A percentile compares a stretch with the other conserved stretches of the same genome.
phyloP scores from a whole-genome alignment of 2,329 filamentous ascomycete species.

The Nemania serpens region DNA sequence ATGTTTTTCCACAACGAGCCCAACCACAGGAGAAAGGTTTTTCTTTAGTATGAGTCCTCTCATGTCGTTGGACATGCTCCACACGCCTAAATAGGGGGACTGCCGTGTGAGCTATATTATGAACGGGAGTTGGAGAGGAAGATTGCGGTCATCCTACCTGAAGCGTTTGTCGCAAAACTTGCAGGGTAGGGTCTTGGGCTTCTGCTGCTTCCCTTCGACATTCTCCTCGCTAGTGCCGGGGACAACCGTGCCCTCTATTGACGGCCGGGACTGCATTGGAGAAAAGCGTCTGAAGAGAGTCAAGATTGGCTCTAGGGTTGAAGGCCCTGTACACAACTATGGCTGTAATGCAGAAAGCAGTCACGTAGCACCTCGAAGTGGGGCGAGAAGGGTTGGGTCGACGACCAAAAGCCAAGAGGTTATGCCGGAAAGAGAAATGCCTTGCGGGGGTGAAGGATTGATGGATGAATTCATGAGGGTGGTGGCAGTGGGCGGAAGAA shows the following conservation, averaged over 20 bases:
- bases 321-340: slow-evolving; percentile 39
- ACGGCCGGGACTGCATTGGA: slow-evolving; percentile 51
- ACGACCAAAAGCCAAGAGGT: slow-evolving; percentile 37
- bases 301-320: slow-evolving; percentile 39
- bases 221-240: slow-evolving; percentile 50
- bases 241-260: slow-evolving; percentile 53
- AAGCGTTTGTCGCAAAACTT: slow-evolving; percentile 67
- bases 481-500: slow-evolving; percentile 30
- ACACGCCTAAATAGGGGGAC: slow-evolving; percentile 56
- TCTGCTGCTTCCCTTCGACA: slow-evolving; percentile 59
- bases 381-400: slow-evolving; percentile 39
- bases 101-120: slow-evolving; percentile 49
- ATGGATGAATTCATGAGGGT: slow-evolving; percentile 44
- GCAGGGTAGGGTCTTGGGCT: slow-evolving; percentile 66
- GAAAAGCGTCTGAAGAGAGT: slow-evolving; percentile 36
- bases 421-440: slow-evolving; percentile 43
- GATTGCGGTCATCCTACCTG: slow-evolving; percentile 51
- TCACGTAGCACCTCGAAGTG: slow-evolving; percentile 44
- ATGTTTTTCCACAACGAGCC: slow-evolving; percentile 65
- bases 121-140: slow-evolving; percentile 33
- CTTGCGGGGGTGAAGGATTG: slow-evolving; percentile 42
- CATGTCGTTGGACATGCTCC: slow-evolving; percentile 67
- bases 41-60: slow-evolving; percentile 68
- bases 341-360: slow-evolving; percentile 43
- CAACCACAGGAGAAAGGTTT: slow-evolving; percentile 66